Evolutionary conservation across 2,329 filamentous ascomycete genomes (phyloP).

Genomic region (Colletotrichum abscissum): DNA sequence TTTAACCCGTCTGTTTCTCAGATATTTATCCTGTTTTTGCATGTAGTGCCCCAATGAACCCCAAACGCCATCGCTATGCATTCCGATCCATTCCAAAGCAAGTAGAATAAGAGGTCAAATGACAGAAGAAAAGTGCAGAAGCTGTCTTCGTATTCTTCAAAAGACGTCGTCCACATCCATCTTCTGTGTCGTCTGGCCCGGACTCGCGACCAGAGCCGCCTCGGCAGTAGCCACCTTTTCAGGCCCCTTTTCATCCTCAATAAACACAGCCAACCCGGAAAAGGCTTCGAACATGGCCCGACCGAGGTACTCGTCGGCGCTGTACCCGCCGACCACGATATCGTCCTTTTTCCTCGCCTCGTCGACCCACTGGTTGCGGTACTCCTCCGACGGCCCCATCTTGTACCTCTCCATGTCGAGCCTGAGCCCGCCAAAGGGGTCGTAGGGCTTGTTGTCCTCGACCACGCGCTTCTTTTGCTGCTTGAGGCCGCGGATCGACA

Average conservation of each 20-base stretch:
- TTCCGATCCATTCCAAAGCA: slow-evolving; percentile 2
- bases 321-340: slow-evolving; percentile 84
- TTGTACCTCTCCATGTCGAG: slow-evolving; percentile 77
- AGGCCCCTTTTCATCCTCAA: slow-evolving; percentile 77
- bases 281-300: slow-evolving; percentile 90
- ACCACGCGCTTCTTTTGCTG: slow-evolving; percentile 59
- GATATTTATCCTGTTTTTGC: neutral
- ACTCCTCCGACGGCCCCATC: slow-evolving; percentile 68
- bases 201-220: slow-evolving; percentile 48
- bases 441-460: slow-evolving; percentile 80
- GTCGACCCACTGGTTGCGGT: slow-evolving; percentile 81
- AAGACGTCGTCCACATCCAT: slow-evolving; percentile 61
- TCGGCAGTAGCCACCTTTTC: slow-evolving; percentile 49
- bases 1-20: neutral
- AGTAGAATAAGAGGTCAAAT: slow-evolving; percentile 4
- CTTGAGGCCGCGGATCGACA: slow-evolving; percentile 85
- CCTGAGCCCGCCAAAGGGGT: slow-evolving; percentile 84
- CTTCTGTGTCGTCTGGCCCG: slow-evolving; percentile 45
- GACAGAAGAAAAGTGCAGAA: neutral
- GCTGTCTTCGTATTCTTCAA: neutral
- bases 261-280: slow-evolving; percentile 86
- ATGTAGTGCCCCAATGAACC: neutral
- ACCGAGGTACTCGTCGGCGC: slow-evolving; percentile 82
- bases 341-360: slow-evolving; percentile 72
- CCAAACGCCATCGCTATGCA: slow-evolving; percentile 45